Conservation (phyloP, 805 yeast species). For the Ogataea allantospora region DNA sequence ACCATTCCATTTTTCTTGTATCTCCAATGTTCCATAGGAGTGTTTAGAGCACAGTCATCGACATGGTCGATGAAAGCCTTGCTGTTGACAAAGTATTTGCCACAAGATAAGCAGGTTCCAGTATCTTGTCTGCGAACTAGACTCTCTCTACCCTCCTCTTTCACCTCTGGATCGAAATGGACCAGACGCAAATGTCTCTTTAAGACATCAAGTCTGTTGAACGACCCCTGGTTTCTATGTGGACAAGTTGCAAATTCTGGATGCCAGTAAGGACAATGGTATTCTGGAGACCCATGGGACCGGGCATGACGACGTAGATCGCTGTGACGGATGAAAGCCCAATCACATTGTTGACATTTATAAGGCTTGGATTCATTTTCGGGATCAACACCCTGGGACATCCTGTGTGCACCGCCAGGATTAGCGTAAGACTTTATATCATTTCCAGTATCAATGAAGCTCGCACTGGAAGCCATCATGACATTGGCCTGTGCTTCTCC, state of each 20-base stretch:
- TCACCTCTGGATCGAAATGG: constrained; percentile 52
- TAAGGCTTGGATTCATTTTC: constrained; percentile 33
- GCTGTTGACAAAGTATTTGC: constrained; percentile 50
- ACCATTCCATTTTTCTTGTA: constrained; percentile 33
- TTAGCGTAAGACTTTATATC: constrained; percentile 16
- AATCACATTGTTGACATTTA: constrained; percentile 49
- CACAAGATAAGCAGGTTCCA: constrained; percentile 71
- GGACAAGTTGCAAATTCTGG: constrained; percentile 59
- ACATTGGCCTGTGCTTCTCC: constrained; percentile 5
- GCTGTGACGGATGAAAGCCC: constrained; percentile 70
- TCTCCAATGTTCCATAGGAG: constrained; percentile 35
- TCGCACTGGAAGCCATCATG: constrained; percentile 2
- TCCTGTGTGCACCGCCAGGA: constrained; percentile 13
- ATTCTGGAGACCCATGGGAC: constrained; percentile 64
- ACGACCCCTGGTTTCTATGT: constrained; percentile 74
- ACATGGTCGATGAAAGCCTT: constrained; percentile 65
- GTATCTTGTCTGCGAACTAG: constrained; percentile 45
- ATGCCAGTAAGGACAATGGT: constrained; percentile 73
- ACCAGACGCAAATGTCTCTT: constrained; percentile 70
- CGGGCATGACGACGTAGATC: constrained; percentile 67
- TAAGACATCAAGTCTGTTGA: constrained; percentile 69
- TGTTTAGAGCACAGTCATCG: constrained; percentile 51
- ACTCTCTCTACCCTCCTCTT: constrained; percentile 23
- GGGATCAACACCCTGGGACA: constrained; percentile 19
- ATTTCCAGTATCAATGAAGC: constrained; percentile 13